Evolutionary conservation across 495 filamentous ascomycete genomes (phyloP).

Genomic region (Cudoniella acicularis): DNA sequence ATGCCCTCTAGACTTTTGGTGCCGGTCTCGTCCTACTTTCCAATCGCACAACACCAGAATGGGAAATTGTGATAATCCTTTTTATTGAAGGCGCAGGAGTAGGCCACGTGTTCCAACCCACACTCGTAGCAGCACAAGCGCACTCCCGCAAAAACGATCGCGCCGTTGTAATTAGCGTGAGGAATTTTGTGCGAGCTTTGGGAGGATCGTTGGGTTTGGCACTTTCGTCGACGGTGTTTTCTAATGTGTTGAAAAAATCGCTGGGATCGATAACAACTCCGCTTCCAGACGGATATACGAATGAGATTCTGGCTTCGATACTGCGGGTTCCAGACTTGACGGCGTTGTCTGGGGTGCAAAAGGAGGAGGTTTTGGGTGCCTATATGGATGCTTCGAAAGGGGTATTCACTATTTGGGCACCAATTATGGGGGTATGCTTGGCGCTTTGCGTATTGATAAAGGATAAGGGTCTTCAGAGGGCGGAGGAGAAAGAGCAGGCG

Average conservation of each 20-base stretch:
- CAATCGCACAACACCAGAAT: constrained; percentile 40
- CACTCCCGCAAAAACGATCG: constrained; percentile 55
- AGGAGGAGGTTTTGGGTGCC: constrained; percentile 37
- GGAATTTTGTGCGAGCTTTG: constrained; percentile 60
- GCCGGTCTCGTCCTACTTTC: constrained; percentile 51
- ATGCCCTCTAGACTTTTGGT: constrained; percentile 35
- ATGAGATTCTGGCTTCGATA: constrained; percentile 20
- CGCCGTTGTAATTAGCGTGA: constrained; percentile 57
- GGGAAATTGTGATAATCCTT: constrained; percentile 50
- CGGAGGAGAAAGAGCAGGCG: constrained; percentile 35
- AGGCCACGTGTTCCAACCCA: constrained; percentile 58
- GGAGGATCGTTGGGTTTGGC: constrained; percentile 59
- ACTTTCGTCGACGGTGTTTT: constrained; percentile 54
- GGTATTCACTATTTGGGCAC: constrained; percentile 53
- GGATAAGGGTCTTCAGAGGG: constrained; percentile 49
- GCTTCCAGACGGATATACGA: constrained; percentile 38
- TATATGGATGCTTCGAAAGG: constrained; percentile 49
- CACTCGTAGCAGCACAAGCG: constrained; percentile 59
- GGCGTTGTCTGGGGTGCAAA: constrained; percentile 6
- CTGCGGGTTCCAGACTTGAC: constrained; percentile 21
- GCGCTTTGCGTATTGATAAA: constrained; percentile 48
- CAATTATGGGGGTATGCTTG: constrained; percentile 51
- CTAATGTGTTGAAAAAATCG: constrained; percentile 41
- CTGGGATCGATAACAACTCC: constrained; percentile 20
- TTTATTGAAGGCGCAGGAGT: constrained; percentile 50